Evolutionary conservation across 768 basidiomycete species (phyloP).

Genomic region (Auriscalpium orientale): DNA sequence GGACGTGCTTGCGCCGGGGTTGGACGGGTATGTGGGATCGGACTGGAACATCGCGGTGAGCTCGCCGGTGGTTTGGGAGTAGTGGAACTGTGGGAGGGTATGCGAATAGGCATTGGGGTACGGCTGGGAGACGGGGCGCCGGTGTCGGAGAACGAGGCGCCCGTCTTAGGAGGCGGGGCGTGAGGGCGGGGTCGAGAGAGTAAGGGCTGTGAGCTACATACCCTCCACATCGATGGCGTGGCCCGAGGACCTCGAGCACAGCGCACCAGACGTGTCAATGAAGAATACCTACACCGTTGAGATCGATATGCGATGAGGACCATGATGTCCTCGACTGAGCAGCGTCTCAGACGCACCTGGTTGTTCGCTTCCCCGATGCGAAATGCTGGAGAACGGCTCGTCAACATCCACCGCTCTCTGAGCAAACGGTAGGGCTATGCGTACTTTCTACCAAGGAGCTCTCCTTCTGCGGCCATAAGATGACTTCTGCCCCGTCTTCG

Average conservation of each 20-base stretch:
- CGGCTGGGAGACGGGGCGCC: slow-evolving; percentile 67
- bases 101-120: slow-evolving; percentile 77
- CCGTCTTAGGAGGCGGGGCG: slow-evolving; percentile 38
- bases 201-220: slow-evolving; percentile 22
- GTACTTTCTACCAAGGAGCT: slow-evolving; percentile 71
- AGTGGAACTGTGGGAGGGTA: slow-evolving; percentile 64
- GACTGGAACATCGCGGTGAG: slow-evolving; percentile 52
- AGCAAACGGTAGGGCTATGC: background rate
- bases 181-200: background rate
- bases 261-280: slow-evolving; percentile 66
- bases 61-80: slow-evolving; percentile 43
- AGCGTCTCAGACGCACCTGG: slow-evolving; percentile 39
- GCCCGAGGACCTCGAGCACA: slow-evolving; percentile 73
- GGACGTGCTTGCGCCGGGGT: slow-evolving; percentile 27
- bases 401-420: background rate
- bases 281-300: slow-evolving; percentile 59
- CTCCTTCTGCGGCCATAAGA: slow-evolving; percentile 69
- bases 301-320: background rate
- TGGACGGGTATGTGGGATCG: slow-evolving; percentile 55
- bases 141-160: slow-evolving; percentile 62
- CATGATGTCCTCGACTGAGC: background rate
- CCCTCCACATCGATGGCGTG: slow-evolving; percentile 80
- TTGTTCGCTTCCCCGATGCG: slow-evolving; percentile 65
- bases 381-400: slow-evolving; percentile 37
- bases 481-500: slow-evolving; percentile 55